Evolutionary conservation across 169 alveolate species (phyloP).

Genomic region (Cryptosporidium bovis): DNA sequence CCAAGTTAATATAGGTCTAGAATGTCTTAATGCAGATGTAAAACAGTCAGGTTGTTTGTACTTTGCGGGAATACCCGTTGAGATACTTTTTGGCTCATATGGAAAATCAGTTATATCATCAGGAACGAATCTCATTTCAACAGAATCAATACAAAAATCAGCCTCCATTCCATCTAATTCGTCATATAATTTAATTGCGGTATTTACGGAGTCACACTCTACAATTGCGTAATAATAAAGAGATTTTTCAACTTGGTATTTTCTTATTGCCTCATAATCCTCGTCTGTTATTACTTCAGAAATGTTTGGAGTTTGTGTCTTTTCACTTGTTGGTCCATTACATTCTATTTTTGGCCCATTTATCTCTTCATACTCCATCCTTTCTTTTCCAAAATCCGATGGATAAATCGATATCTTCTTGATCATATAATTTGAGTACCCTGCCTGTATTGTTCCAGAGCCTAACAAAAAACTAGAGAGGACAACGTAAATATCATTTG

Average conservation of each 20-base stretch:
- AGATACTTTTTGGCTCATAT: slow-evolving; percentile 88
- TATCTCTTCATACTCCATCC: slow-evolving; percentile 89
- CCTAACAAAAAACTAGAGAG: slow-evolving; percentile 88
- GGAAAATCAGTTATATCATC: slow-evolving; percentile 89
- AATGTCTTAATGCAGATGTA: slow-evolving; percentile 91
- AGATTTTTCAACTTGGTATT: slow-evolving; percentile 80
- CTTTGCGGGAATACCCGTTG: slow-evolving; percentile 90
- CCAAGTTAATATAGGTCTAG: slow-evolving; percentile 95
- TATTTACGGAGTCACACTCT: slow-evolving; percentile 88
- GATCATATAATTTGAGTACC: slow-evolving; percentile 86
- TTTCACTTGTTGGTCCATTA: slow-evolving; percentile 60
- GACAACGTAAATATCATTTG: slow-evolving; percentile 92
- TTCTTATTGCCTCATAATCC: slow-evolving; percentile 80
- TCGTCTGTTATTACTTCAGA: slow-evolving; percentile 74
- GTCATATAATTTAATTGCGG: slow-evolving; percentile 91
- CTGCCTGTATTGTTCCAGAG: slow-evolving; percentile 75
- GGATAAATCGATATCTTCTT: slow-evolving; percentile 91
- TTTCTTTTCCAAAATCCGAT: slow-evolving; percentile 92
- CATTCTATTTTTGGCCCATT: slow-evolving; percentile 90
- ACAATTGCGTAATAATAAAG: slow-evolving; percentile 95
- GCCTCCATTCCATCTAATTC: slow-evolving; percentile 95
- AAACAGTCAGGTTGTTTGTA: slow-evolving; percentile 88
- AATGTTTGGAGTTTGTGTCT: slow-evolving; percentile 4
- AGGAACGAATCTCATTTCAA: slow-evolving; percentile 95
- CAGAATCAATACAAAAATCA: slow-evolving; percentile 90